phyloP scores from a whole-genome alignment of 2,329 filamentous ascomycete species.

The Hypoxylon rubiginosum region DNA sequence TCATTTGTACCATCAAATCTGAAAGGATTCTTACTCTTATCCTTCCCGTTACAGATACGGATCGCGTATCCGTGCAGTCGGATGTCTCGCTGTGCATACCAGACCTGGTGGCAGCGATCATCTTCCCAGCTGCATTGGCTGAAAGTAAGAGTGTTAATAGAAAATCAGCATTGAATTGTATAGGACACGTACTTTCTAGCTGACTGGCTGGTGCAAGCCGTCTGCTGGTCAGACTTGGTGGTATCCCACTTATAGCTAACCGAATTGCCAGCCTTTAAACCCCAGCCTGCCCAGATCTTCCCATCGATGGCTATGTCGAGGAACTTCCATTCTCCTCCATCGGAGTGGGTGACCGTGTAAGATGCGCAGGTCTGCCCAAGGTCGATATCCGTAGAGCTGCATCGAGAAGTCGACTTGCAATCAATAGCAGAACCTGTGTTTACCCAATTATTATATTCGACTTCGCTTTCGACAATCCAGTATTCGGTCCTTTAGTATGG shows the following conservation, averaged over 20 bases:
- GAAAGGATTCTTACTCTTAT: conserved; percentile 3
- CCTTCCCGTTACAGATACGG: background rate
- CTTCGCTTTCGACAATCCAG: conserved; percentile 15
- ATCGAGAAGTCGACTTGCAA: conserved; percentile 7
- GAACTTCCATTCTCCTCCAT: conserved; percentile 1
- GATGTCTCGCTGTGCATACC: conserved; percentile 9
- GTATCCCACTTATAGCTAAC: conserved; percentile 7
- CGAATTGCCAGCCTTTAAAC: background rate
- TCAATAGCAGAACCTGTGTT: conserved; percentile 13
- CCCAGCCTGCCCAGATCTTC: conserved; percentile 1
- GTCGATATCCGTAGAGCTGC: conserved; percentile 5
- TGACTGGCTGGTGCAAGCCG: background rate
- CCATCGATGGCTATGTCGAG: conserved; percentile 1
- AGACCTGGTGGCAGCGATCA: conserved; percentile 5
- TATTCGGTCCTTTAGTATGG: conserved; percentile 1
- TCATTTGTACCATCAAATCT: background rate
- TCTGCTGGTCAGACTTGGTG: too few relatives aligned
- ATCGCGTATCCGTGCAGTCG: conserved; percentile 6
- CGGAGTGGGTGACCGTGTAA: background rate
- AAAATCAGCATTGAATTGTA: background rate
- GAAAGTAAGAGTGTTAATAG: background rate
- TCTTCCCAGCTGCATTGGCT: conserved; percentile 7
- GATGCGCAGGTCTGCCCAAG: conserved; percentile 13
- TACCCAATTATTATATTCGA: conserved; percentile 10
- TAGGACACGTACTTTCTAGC: background rate